phyloP scores from a whole-genome alignment of 768 basidiomycete species.

The Coprinellus micaceus region DNA sequence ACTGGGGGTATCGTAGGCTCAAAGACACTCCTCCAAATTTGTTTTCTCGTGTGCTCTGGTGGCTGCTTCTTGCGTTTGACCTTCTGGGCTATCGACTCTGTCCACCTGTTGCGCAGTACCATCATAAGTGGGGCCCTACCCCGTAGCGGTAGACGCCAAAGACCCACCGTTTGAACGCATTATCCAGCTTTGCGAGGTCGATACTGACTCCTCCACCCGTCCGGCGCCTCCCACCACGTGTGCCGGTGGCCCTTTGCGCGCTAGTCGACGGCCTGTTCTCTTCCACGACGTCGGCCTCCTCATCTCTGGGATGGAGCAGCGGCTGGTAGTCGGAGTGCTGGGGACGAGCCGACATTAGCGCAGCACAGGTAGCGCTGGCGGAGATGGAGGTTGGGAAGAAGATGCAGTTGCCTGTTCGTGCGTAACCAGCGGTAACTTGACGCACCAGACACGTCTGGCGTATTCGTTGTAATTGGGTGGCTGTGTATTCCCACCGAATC shows the following conservation, averaged over 20 bases:
- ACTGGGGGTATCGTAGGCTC: constrained; percentile 52
- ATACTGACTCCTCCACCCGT: constrained; percentile 57
- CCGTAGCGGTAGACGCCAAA: not conserved
- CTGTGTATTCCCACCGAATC: not conserved
- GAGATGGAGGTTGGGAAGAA: not conserved
- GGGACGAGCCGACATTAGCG: constrained; percentile 25
- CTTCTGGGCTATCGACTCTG: constrained; percentile 81
- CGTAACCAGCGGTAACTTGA: not conserved
- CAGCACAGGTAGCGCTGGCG: not conserved
- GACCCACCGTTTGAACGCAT: constrained; percentile 72
- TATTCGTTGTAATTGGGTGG: not conserved
- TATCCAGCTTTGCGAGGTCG: constrained; percentile 76
- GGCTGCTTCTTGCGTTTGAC: constrained; percentile 75
- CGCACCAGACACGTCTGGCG: not conserved
- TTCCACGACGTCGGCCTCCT: constrained; percentile 37
- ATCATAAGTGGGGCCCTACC: not conserved
- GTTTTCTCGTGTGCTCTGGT: constrained; percentile 58
- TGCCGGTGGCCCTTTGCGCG: constrained; percentile 15
- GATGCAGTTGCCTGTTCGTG: not conserved
- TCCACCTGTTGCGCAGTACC: constrained; percentile 53
- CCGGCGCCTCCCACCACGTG: constrained; percentile 34
- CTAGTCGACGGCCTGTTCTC: constrained; percentile 24
- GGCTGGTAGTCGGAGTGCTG: constrained; percentile 48
- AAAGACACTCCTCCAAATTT: constrained; percentile 79
- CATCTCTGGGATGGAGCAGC: constrained; percentile 38